phyloP scores from a whole-genome alignment of 148 eudicot species.

The Cornus florida region DNA sequence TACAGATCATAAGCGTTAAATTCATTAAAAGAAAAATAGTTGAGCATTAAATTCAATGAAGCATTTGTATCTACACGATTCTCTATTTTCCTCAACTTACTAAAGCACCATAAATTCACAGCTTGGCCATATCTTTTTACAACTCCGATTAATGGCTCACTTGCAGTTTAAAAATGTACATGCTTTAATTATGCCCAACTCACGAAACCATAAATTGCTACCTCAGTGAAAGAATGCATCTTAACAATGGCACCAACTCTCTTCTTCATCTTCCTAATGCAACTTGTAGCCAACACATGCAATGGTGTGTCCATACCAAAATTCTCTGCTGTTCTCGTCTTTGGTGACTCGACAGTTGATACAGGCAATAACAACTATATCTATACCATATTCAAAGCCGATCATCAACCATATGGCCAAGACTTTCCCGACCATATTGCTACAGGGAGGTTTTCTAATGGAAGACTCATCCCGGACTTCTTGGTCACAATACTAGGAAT shows the following conservation, averaged over 20 bases:
- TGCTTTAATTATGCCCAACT: too few species aligned
- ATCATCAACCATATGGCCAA: slow-evolving; percentile 52
- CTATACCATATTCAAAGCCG: slow-evolving; percentile 28
- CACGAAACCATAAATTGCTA: too few species aligned
- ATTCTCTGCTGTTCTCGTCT: slow-evolving; percentile 47
- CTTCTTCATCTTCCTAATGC: slow-evolving; percentile 2
- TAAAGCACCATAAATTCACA: not conserved
- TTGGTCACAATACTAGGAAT: slow-evolving; percentile 41
- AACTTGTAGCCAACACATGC: not conserved
- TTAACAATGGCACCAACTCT: slow-evolving; percentile 1
- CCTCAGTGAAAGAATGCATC: not conserved
- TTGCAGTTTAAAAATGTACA: not conserved
- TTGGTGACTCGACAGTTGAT: slow-evolving; percentile 55
- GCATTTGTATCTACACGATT: not conserved
- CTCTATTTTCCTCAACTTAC: not conserved
- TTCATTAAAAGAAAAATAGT: not conserved
- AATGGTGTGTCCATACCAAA: not conserved
- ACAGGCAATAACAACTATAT: slow-evolving; percentile 56
- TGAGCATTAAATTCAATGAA: not conserved
- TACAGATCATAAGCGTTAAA: not conserved
- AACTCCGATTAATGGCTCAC: too few species aligned
- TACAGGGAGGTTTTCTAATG: slow-evolving; percentile 55
- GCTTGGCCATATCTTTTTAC: not conserved
- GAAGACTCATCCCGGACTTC: slow-evolving; percentile 46
- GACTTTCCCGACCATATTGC: slow-evolving; percentile 38